These are phyloP conservation scores for Gloeostereum incarnatum DNA, from an alignment of 768 basidiomycete species.

Conservation along the genomic window DNA sequence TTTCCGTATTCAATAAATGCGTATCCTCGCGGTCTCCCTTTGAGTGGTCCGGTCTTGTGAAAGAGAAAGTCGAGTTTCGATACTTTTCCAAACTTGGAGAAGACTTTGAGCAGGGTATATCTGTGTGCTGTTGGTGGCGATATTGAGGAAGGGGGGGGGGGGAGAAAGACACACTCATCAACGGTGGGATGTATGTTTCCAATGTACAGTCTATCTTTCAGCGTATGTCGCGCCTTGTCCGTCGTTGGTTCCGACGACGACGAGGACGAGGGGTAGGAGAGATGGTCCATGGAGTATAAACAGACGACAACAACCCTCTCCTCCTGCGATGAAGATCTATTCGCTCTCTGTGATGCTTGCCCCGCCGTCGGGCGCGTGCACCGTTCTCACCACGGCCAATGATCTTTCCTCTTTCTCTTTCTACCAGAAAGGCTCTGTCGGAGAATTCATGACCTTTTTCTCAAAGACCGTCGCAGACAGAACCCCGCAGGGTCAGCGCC, in stretches of 20 bases:
- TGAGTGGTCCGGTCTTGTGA: slow-evolving; percentile 83
- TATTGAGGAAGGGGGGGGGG: background rate
- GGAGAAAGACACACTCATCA: slow-evolving; percentile 56
- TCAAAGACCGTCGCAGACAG: slow-evolving; percentile 87
- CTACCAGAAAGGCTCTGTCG: slow-evolving; percentile 82
- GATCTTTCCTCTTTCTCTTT: slow-evolving; percentile 92
- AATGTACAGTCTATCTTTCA: slow-evolving; percentile 78
- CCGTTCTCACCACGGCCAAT: slow-evolving; percentile 54
- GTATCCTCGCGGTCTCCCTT: slow-evolving; percentile 92
- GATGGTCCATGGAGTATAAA: too few relatives aligned
- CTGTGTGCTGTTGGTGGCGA: slow-evolving; percentile 25
- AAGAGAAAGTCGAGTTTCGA: slow-evolving; percentile 92
- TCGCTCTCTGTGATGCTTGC: slow-evolving; percentile 68
- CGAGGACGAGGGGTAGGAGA: slow-evolving; percentile 16
- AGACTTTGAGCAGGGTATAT: slow-evolving; percentile 82
- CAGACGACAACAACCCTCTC: too few relatives aligned
- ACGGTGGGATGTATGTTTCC: slow-evolving; percentile 84
- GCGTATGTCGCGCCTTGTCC: slow-evolving; percentile 20
- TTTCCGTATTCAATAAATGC: slow-evolving; percentile 85
- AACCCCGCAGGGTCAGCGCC: slow-evolving; percentile 80
- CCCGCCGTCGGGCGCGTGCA: slow-evolving; percentile 53
- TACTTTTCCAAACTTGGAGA: slow-evolving; percentile 88
- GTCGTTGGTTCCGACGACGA: slow-evolving; percentile 10
- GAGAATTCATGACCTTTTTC: slow-evolving; percentile 92
- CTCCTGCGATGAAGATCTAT: slow-evolving; percentile 96